Percentiles rank a stretch among this genome's conserved stretches.
Conservation (phyloP, 2,329 filamentous ascomycete species). For the Metarhizium brunneum region DNA sequence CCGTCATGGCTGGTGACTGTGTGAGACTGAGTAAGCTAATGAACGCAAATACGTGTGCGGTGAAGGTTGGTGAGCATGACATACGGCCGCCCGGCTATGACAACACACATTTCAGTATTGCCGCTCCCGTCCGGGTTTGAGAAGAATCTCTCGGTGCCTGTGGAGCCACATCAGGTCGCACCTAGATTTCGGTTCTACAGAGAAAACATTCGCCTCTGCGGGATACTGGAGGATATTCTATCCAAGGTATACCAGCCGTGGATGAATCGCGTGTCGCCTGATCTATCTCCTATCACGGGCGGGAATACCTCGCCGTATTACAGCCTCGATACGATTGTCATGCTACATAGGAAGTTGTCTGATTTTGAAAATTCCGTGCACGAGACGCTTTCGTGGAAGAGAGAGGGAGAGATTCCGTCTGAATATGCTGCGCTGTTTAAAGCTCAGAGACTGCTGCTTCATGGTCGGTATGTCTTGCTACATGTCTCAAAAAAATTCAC, state of each 20-base stretch:
- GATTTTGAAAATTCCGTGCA: slow-evolving; percentile 5
- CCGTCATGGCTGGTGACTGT: too few species aligned
- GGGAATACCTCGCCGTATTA: not conserved
- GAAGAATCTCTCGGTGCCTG: too few species aligned
- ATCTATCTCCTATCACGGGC: not conserved
- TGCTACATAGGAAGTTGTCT: slow-evolving; percentile 7
- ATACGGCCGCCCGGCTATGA: too few species aligned
- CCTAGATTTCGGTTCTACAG: too few species aligned
- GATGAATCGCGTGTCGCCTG: slow-evolving; percentile 1
- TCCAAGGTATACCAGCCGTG: slow-evolving; percentile 21
- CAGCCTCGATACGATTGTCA: not conserved
- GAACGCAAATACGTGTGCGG: too few species aligned
- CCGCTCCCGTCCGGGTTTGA: too few species aligned
- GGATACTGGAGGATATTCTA: slow-evolving; percentile 19
- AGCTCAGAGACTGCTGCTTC: not conserved
- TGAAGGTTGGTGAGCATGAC: too few species aligned
- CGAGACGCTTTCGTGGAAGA: slow-evolving; percentile 1
- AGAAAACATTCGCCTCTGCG: slow-evolving; percentile 2
- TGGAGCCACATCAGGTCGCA: too few species aligned
- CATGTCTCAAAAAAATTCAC: too few species aligned
- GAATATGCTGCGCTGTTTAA: not conserved
- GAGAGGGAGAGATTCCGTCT: not conserved
- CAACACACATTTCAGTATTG: too few species aligned
- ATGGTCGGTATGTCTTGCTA: slow-evolving; percentile 1
- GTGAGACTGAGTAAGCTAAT: too few species aligned